Conservation (phyloP, 805 yeast species). For the Henningerozyma blattae region DNA sequence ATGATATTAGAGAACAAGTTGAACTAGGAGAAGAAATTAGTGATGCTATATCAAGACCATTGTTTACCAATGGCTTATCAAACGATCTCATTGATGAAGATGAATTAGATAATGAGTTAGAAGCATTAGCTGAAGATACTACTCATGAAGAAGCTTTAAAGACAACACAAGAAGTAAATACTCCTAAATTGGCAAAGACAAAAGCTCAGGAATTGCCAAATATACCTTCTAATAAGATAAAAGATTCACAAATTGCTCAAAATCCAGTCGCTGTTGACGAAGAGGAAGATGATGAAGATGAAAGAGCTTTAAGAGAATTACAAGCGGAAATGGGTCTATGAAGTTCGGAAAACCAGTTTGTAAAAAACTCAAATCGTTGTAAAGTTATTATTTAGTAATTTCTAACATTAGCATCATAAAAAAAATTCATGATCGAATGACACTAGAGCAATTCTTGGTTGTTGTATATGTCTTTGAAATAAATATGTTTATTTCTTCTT, state of each 20-base stretch:
- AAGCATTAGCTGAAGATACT: slow-evolving; percentile 70
- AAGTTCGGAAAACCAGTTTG: too few species aligned
- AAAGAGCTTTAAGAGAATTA: slow-evolving; percentile 63
- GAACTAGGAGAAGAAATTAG: slow-evolving; percentile 91
- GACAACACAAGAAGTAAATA: slow-evolving; percentile 15
- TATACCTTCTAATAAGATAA: slow-evolving; percentile 29
- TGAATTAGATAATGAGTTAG: slow-evolving; percentile 90
- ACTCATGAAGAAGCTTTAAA: slow-evolving; percentile 26
- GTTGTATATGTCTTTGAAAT: too few species aligned
- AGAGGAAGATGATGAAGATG: slow-evolving; percentile 69
- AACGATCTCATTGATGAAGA: slow-evolving; percentile 66
- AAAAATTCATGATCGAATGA: too few species aligned
- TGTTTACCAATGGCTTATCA: slow-evolving; percentile 38
- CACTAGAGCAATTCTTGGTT: too few species aligned
- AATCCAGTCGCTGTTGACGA: slow-evolving; percentile 8
- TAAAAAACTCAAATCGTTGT: too few species aligned
- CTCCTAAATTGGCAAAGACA: background rate
- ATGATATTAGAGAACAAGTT: slow-evolving; percentile 93
- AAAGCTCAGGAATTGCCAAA: slow-evolving; percentile 31
- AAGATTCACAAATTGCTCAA: slow-evolving; percentile 2
- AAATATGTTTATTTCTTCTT: too few species aligned
- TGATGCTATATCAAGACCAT: slow-evolving; percentile 90
- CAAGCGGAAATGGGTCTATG: slow-evolving; percentile 82
- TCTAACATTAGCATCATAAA: too few species aligned
- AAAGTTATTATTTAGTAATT: too few species aligned